Evolutionary conservation across 2,329 filamentous ascomycete genomes (phyloP).

Genomic region (Ramichloridium luteum): DNA sequence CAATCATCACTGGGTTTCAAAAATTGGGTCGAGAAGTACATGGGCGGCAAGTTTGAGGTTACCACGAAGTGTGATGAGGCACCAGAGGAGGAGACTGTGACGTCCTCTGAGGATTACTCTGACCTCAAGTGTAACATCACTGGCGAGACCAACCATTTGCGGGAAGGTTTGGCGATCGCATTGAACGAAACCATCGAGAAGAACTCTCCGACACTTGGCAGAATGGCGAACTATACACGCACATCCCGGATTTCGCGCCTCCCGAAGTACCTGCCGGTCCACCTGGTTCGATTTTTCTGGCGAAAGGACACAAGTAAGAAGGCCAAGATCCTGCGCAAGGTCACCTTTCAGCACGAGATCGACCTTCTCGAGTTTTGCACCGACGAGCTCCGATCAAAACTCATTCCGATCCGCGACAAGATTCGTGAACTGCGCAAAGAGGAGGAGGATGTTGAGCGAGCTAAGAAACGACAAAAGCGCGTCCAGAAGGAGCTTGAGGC

Average conservation of each 20-base stretch:
- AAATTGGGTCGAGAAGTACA: slow-evolving; percentile 64
- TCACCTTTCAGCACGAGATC: slow-evolving; percentile 86
- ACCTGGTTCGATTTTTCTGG: slow-evolving; percentile 98
- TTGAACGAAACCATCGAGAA: slow-evolving; percentile 88
- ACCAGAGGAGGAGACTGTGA: slow-evolving; percentile 59
- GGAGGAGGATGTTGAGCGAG: slow-evolving; percentile 81
- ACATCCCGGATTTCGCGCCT: slow-evolving; percentile 78
- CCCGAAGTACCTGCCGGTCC: slow-evolving; percentile 90
- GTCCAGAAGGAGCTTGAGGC: slow-evolving; percentile 45
- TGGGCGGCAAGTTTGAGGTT: slow-evolving; percentile 71
- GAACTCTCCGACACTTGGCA: slow-evolving; percentile 61
- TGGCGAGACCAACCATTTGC: slow-evolving; percentile 72
- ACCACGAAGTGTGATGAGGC: slow-evolving; percentile 74
- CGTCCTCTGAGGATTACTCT: slow-evolving; percentile 63
- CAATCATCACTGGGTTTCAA: slow-evolving; percentile 49
- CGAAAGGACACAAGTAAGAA: slow-evolving; percentile 92
- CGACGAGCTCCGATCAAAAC: slow-evolving; percentile 67
- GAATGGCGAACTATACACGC: slow-evolving; percentile 79
- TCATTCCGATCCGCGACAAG: slow-evolving; percentile 90
- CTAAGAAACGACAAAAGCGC: slow-evolving; percentile 81
- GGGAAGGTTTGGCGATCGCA: slow-evolving; percentile 73
- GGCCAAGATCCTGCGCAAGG: slow-evolving; percentile 98
- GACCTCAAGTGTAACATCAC: slow-evolving; percentile 97
- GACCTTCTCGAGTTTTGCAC: slow-evolving; percentile 93
- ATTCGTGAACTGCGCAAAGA: slow-evolving; percentile 92